Percentiles rank a stretch among this genome's conserved stretches.
phyloP scores from a whole-genome alignment of 73 alveolate genomes.

The Symbiodinium natans region DNA sequence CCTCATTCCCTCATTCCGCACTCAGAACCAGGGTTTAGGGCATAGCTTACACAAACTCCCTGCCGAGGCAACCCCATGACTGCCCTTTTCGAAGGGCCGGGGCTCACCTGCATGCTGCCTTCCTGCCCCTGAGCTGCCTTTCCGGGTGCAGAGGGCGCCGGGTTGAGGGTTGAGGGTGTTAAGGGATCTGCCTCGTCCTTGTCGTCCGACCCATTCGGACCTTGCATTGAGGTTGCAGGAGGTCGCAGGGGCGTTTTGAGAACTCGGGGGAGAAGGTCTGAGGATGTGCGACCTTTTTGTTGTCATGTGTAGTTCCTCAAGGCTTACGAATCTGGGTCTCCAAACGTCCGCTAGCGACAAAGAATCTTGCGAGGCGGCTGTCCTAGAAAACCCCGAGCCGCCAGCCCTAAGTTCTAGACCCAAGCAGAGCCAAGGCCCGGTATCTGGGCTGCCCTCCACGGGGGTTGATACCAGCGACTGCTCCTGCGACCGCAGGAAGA shows the following conservation, averaged over 20 bases:
- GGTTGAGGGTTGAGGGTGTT: neutral
- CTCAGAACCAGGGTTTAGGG: neutral
- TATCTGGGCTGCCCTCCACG: no score
- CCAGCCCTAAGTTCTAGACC: no score
- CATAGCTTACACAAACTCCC: neutral
- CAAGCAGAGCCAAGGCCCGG: no score
- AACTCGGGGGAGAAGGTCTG: no score
- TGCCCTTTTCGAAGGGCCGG: neutral
- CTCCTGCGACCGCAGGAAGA: neutral
- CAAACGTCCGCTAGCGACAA: no score
- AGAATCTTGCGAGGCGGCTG: no score
- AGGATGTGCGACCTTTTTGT: no score
- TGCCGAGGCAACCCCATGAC: neutral
- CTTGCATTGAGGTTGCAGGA: neutral
- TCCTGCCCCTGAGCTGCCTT: neutral
- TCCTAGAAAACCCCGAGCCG: no score
- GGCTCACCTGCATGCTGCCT: neutral
- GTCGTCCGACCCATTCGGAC: no score
- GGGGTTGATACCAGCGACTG: neutral
- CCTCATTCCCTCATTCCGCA: no score
- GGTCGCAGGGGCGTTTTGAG: no score
- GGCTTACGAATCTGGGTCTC: neutral
- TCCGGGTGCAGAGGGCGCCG: neutral
- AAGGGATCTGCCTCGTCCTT: no score
- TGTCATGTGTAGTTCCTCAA: neutral